Percentiles rank a stretch among this genome's conserved stretches.
These are phyloP conservation scores for Solanum hybrid DNA, from an alignment of 305 asterid species.

Conservation along the genomic window DNA sequence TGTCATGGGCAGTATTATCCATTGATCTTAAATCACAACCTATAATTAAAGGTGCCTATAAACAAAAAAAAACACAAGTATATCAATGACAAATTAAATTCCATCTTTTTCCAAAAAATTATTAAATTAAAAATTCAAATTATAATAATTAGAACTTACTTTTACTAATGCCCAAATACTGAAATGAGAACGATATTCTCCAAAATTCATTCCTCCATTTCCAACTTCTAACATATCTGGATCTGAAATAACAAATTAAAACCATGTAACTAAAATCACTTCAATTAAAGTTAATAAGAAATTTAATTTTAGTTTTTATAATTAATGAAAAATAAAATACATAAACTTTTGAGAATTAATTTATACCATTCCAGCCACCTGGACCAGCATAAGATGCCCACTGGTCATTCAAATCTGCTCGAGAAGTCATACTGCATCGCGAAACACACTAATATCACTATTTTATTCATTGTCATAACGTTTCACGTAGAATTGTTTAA, in stretches of 20 bases:
- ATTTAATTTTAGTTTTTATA: neutral
- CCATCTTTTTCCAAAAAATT: neutral
- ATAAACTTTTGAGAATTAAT: neutral
- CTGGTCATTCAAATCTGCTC: conserved; percentile 66
- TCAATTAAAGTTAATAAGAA: neutral
- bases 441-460: neutral
- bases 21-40: conserved; percentile 82
- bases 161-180: conserved; percentile 92
- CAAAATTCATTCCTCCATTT: conserved; percentile 73
- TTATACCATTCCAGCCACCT: conserved; percentile 90
- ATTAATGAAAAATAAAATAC: neutral
- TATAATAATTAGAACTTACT: conserved; percentile 26
- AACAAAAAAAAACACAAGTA: neutral
- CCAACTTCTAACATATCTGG: conserved; percentile 99
- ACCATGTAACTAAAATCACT: neutral
- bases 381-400: conserved; percentile 90
- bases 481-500: neutral
- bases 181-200: conserved; percentile 86
- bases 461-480: neutral
- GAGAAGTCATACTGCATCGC: conserved; percentile 57
- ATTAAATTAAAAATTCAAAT: neutral
- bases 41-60: conserved; percentile 78
- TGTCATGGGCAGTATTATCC: conserved; percentile 26
- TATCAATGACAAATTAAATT: neutral
- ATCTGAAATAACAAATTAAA: conserved; percentile 28